These are phyloP conservation scores for Phascolomyces articulosus DNA, from an alignment of 371 early-diverging fungal genomes.

Conservation along the genomic window DNA sequence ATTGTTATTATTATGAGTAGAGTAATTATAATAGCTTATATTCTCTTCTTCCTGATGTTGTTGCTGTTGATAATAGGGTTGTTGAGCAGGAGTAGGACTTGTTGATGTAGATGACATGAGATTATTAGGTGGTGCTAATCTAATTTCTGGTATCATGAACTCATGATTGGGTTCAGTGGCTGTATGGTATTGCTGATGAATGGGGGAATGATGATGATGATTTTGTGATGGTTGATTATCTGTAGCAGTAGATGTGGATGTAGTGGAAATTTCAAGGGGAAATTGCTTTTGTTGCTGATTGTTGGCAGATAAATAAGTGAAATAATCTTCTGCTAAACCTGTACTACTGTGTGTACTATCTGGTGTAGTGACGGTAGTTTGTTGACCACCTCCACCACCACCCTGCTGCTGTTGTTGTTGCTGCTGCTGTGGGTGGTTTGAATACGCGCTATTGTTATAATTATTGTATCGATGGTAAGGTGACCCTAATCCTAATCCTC, in stretches of 20 bases:
- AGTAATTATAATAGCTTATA: no score
- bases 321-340: conserved; percentile 38
- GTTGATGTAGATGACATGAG: background rate
- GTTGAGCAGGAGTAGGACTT: background rate
- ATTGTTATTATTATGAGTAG: background rate
- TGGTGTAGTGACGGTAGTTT: conserved; percentile 15
- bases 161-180: conserved; percentile 10
- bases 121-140: conserved; percentile 36
- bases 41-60: background rate
- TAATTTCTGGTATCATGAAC: conserved; percentile 39
- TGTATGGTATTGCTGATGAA: background rate
- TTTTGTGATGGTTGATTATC: background rate
- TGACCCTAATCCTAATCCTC: no score
- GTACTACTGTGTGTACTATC: conserved; percentile 27
- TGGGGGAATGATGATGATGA: background rate
- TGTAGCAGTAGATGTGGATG: background rate
- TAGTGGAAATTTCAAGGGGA: conserved; percentile 7
- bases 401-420: no score
- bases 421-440: no score
- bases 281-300: conserved; percentile 16
- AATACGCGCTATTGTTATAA: no score
- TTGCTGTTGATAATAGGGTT: background rate
- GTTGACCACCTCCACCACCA: no score
- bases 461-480: background rate
- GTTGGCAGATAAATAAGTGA: conserved; percentile 38